Evolutionary conservation across 2,329 filamentous ascomycete genomes (phyloP), one percentile per base, ranked within the genome.

Genomic region (Aspergillus alliaceus): DNA sequence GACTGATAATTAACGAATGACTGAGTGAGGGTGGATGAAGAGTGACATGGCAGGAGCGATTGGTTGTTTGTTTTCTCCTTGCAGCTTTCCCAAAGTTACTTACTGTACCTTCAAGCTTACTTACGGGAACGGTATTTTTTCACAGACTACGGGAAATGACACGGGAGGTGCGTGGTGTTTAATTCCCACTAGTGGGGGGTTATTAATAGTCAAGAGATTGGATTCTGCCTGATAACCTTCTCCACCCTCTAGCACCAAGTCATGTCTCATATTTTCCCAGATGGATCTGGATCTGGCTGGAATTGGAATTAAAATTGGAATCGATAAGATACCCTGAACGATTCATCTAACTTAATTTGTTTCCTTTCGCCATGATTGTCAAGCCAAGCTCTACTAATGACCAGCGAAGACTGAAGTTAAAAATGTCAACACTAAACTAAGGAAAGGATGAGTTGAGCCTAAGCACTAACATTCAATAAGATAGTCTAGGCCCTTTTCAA

Each of bases 1-100:
- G 32, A 32, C 18, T n/a, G 32, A 32, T 32, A 59, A 62, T 59
- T 58, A 71, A 69, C 64, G 69, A 72, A 69, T 67, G 69, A 69
- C 60, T 71, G 62, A 37, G 48, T 44, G 59, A 64, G 65, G 60
- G 64, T 66, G 64, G 57, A 44, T n/a, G 24, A 64, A 51, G 65
- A 68, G 59, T 65, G 66, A 65, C 64, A 68, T 68, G 63, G 63
- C 62, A 64, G 57, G 61, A 59, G 58, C 53, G 18, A 25, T 44
- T 15, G 39, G 39, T 57, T 56, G 57, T 62, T 60, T 62, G 48
- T 57, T 31, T 18, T 34, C n/a, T n/a, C n/a, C n/a, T n/a, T n/a
- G n/a, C n/a, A n/a, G n/a, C n/a, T n/a, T n/a, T n/a, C n/a, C n/a
- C n/a, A n/a, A n/a, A n/a, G n/a, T n/a, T n/a, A n/a, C n/a, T n/a